phyloP scores from a whole-genome alignment of 176 grass and related monocot species.

The Oryza meyeriana region DNA sequence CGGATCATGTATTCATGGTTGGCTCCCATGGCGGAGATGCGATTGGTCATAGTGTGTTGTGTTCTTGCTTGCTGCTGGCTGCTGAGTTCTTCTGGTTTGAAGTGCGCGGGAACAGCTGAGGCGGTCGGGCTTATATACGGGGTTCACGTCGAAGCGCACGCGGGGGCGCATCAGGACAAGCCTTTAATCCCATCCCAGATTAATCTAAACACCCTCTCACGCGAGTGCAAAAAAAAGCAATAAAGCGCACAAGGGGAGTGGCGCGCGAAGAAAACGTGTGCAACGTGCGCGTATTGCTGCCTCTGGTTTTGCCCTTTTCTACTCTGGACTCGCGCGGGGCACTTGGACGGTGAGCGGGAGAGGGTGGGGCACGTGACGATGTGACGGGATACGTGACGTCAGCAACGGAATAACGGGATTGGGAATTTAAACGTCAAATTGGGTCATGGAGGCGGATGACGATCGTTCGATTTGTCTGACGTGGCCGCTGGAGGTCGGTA shows the following conservation, averaged over 20 bases:
- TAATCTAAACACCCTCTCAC: neutral
- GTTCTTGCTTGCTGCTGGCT: neutral
- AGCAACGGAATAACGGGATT: neutral
- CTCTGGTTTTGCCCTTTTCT: neutral
- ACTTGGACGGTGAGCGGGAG: neutral
- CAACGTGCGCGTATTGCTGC: constrained; percentile 24
- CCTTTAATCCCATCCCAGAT: neutral
- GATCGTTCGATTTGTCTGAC: neutral
- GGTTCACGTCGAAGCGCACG: constrained; percentile 1
- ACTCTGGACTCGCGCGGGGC: neutral
- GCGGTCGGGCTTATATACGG: constrained; percentile 13
- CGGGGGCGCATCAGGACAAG: constrained; percentile 10
- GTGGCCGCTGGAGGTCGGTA: neutral
- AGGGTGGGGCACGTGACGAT: constrained; percentile 17
- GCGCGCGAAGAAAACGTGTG: constrained; percentile 11
- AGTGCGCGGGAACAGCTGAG: constrained; percentile 41
- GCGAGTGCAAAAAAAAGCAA: neutral
- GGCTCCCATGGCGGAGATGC: constrained; percentile 23
- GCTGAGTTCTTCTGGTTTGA: constrained; percentile 14
- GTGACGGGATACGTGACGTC: constrained; percentile 2
- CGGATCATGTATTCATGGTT: constrained; percentile 44
- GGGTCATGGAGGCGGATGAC: neutral
- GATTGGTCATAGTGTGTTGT: constrained; percentile 20
- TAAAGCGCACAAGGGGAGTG: neutral
- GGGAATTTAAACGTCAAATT: constrained; percentile 15